Evolutionary conservation across 768 basidiomycete genomes (phyloP), one percentile per base, ranked within the genome.

Genomic region (Kwoniella dejecticola): DNA sequence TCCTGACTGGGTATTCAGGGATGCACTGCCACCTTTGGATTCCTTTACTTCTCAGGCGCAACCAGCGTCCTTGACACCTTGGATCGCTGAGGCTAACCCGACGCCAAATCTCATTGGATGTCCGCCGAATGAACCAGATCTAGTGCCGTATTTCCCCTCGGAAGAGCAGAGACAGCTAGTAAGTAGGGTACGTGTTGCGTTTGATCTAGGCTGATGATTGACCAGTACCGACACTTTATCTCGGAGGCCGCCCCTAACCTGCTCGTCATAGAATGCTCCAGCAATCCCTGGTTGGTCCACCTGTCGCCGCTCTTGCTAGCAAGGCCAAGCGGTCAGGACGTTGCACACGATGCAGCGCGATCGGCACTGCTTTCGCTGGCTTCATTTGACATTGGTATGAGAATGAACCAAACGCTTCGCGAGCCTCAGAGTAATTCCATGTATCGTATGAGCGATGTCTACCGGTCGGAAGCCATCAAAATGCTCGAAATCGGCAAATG

Each of bases 251-350:
- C 60, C 2, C 26, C 57, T 10, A 31, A 57, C 19, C 63, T 71
- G 24, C 24, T 71, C 21, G 67, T 68, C 40, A 52, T 68, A 1
- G 8, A 55, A 0, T 45, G 42, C 7, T 15, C 42, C 2, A 30
- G 27, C 23, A 71, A 71, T 31, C 70, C 70, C 17, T 71, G 67
- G 67, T 27, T 63, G 0, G 21, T 47, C 6, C 58, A 63, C 26
- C 47, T 68, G 11, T 31, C 62, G 8, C 62, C 49, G 5, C 31
- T 71, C 26, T 64, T 64, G 27, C 38, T 71, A 4, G 56, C 50
- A 17, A 48, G 48, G 46, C 59, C 70, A 1, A 58, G 83, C 77
- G 52, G 80, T 79, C 62, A 85, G 83, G 42, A 85, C 83, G 54
- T 85, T 81, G 21, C 47, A 0, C 64, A 62, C 47, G 69, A 73